Conservation (phyloP, 2,329 filamentous ascomycete species). For the Cordyceps militaris region DNA sequence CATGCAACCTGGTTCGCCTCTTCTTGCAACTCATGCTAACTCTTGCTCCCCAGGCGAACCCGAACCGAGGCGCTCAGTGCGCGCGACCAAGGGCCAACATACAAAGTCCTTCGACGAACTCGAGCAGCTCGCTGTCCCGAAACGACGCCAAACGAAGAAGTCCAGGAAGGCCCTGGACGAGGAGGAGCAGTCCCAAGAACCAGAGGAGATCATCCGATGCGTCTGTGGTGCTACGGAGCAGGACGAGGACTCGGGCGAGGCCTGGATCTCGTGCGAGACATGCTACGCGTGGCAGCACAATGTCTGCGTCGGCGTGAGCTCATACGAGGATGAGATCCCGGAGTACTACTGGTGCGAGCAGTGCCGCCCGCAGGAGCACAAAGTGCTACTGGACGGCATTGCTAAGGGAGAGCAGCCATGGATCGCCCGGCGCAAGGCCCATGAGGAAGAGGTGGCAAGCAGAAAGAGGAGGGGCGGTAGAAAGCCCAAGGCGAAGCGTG, state of each 20-base stretch:
- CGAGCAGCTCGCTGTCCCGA: constrained; percentile 49
- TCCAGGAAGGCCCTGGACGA: constrained; percentile 55
- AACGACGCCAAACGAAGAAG: constrained; percentile 44
- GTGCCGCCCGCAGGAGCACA: constrained; percentile 79
- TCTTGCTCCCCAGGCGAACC: constrained; percentile 34
- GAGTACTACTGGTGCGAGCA: constrained; percentile 89
- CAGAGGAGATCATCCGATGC: constrained; percentile 77
- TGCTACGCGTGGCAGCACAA: constrained; percentile 97
- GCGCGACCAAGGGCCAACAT: constrained; percentile 95
- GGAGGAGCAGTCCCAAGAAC: constrained; percentile 28
- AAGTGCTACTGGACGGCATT: constrained; percentile 70
- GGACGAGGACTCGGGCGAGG: constrained; percentile 76
- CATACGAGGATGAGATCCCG: constrained; percentile 69
- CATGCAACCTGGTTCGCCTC: constrained; percentile 17
- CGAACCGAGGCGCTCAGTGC: constrained; percentile 87
- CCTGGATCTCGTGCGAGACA: constrained; percentile 93
- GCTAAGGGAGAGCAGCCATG: constrained; percentile 77
- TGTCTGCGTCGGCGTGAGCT: constrained; percentile 80
- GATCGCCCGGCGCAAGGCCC: constrained; percentile 60
- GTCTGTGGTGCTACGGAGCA: constrained; percentile 85
- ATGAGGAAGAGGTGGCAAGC: constrained; percentile 55
- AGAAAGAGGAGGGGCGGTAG: constrained; percentile 53
- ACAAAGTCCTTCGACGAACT: constrained; percentile 77
- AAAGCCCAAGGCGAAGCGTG: constrained; percentile 56
- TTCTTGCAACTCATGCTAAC: constrained; percentile 13